Evolutionary conservation across 2,329 filamentous ascomycete genomes (phyloP).

Genomic region (Alternaria gansuensis): DNA sequence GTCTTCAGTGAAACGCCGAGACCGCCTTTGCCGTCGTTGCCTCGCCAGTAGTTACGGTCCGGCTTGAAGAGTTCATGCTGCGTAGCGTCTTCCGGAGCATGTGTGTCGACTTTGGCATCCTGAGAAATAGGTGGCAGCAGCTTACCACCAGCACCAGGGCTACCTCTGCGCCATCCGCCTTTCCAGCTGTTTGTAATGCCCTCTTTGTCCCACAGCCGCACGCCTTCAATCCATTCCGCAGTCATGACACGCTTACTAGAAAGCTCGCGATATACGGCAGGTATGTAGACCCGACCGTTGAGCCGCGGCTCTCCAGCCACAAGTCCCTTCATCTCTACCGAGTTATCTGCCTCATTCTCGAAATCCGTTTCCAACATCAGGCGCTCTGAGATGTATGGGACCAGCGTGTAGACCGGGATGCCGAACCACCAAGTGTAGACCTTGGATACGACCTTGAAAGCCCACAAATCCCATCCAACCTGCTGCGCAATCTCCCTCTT

Average conservation of each 20-base stretch:
- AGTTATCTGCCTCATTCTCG: conserved; percentile 87
- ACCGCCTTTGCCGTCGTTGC: conserved; percentile 75
- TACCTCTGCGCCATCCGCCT: conserved; percentile 77
- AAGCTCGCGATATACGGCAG: conserved; percentile 82
- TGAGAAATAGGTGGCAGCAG: conserved; percentile 61
- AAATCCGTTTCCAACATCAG: conserved; percentile 95
- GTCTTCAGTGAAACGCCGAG: conserved; percentile 83
- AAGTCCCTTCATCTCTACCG: conserved; percentile 80
- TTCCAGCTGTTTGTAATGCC: conserved; percentile 79
- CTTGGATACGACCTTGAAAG: conserved; percentile 86
- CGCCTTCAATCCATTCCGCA: conserved; percentile 97
- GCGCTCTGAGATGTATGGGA: conserved; percentile 93
- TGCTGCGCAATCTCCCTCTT: conserved; percentile 93
- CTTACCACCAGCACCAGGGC: conserved; percentile 76
- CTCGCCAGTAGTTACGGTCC: conserved; percentile 79
- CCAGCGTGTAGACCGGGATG: conserved; percentile 87
- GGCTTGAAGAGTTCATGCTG: conserved; percentile 75
- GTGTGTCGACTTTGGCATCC: conserved; percentile 47
- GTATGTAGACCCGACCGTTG: conserved; percentile 84
- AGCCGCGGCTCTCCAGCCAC: conserved; percentile 79
- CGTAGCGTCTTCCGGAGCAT: conserved; percentile 45
- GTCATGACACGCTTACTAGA: conserved; percentile 86
- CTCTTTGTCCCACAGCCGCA: conserved; percentile 90
- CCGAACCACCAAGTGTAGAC: conserved; percentile 90
- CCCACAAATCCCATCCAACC: conserved; percentile 94